phyloP scores from a whole-genome alignment of 2,329 filamentous ascomycete genomes.

The Fusarium sp. region DNA sequence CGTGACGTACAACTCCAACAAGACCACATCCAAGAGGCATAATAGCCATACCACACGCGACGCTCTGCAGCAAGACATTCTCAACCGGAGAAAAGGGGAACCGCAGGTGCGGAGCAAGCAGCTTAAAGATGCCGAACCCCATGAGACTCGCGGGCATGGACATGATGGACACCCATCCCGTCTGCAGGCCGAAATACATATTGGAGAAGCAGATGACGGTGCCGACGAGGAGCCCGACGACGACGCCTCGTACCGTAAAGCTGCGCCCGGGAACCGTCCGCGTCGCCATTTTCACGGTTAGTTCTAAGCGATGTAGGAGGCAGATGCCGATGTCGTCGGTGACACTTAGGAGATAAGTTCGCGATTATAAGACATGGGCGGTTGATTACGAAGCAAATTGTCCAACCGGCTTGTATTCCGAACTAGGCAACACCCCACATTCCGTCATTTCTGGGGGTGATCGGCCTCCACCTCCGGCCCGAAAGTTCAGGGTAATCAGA shows the following conservation, averaged over 20 bases:
- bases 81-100: constrained; percentile 93
- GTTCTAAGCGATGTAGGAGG: background rate
- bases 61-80: constrained; percentile 96
- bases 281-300: constrained; percentile 35
- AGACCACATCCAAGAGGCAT: constrained; percentile 98
- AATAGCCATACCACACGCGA: constrained; percentile 93
- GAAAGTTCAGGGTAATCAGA: background rate
- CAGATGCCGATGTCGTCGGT: constrained; percentile 5
- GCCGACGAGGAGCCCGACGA: constrained; percentile 85
- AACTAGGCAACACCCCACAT: constrained; percentile 9
- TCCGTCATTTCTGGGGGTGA: constrained; percentile 1
- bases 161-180: constrained; percentile 82
- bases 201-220: constrained; percentile 96
- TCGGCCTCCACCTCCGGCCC: background rate
- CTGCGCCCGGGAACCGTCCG: constrained; percentile 64
- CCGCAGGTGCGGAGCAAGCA: constrained; percentile 76
- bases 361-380: constrained; percentile 4
- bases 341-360: background rate
- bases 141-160: constrained; percentile 96
- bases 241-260: constrained; percentile 86
- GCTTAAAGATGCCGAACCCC: constrained; percentile 93
- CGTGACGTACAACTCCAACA: constrained; percentile 77
- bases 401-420: background rate
- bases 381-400: background rate
- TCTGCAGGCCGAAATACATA: constrained; percentile 98